A percentile compares a stretch with the other conserved stretches of the same genome.
Conservation (phyloP, 2,329 filamentous ascomycete species). For the Fusarium sp. region DNA sequence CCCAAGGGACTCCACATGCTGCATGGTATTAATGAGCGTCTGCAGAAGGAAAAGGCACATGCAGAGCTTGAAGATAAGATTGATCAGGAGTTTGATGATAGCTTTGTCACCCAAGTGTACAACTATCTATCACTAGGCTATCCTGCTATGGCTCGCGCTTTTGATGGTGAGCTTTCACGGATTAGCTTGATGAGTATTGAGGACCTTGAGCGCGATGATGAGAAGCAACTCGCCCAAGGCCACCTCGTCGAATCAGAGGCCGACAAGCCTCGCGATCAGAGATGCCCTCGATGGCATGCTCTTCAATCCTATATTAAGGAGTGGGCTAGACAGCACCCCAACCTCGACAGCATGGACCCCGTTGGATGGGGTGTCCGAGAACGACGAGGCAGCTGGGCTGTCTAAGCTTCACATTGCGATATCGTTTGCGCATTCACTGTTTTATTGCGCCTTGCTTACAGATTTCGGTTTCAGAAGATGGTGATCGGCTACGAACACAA, state of each 20-base stretch:
- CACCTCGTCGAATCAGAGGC: slow-evolving; percentile 72
- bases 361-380: slow-evolving; percentile 75
- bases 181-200: slow-evolving; percentile 76
- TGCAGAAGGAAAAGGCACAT: slow-evolving; percentile 60
- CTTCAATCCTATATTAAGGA: slow-evolving; percentile 85
- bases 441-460: neutral
- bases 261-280: slow-evolving; percentile 57
- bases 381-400: slow-evolving; percentile 77
- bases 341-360: slow-evolving; percentile 69
- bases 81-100: slow-evolving; percentile 77
- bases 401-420: slow-evolving; percentile 51
- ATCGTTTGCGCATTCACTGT: neutral
- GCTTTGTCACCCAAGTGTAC: slow-evolving; percentile 94
- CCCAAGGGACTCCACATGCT: slow-evolving; percentile 61
- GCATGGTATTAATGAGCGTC: slow-evolving; percentile 61
- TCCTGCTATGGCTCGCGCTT: slow-evolving; percentile 82
- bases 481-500: slow-evolving; percentile 1
- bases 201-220: slow-evolving; percentile 78
- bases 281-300: slow-evolving; percentile 81
- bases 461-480: neutral
- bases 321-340: slow-evolving; percentile 89
- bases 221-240: slow-evolving; percentile 69
- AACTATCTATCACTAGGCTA: slow-evolving; percentile 96
- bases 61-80: slow-evolving; percentile 65
- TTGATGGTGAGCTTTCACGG: slow-evolving; percentile 85